Percentiles rank a stretch among this genome's conserved stretches.
These are phyloP conservation scores for Colletotrichum lentis DNA, from an alignment of 2,329 filamentous ascomycete species.

Conservation along the genomic window DNA sequence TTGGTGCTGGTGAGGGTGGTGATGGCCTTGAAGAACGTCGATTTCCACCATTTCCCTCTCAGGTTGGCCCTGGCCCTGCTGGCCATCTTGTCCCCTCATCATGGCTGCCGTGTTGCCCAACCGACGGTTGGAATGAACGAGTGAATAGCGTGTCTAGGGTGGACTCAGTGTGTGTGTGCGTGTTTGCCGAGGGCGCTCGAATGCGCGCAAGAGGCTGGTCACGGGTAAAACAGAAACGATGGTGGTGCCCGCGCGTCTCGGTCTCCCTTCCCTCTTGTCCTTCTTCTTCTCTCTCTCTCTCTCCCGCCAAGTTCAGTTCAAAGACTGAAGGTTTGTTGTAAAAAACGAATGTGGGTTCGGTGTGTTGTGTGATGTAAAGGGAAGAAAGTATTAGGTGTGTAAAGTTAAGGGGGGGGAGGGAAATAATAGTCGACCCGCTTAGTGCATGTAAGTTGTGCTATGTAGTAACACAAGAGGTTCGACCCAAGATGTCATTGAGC, in stretches of 20 bases:
- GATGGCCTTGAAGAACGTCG: constrained; percentile 43
- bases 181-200: background rate
- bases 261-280: constrained; percentile 19
- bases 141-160: constrained; percentile 30
- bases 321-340: constrained; percentile 11
- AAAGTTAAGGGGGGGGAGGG: no score
- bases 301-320: constrained; percentile 6
- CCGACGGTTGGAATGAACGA: constrained; percentile 36
- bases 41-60: constrained; percentile 50
- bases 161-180: constrained; percentile 4
- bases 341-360: constrained; percentile 30
- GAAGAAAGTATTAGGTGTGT: constrained; percentile 8
- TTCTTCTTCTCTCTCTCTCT: constrained; percentile 19
- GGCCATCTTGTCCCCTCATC: constrained; percentile 39
- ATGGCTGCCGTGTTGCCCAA: constrained; percentile 36
- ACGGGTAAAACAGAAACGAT: constrained; percentile 30
- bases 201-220: constrained; percentile 14
- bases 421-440: constrained; percentile 25
- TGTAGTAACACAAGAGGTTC: constrained; percentile 19
- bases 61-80: constrained; percentile 43
- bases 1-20: constrained; percentile 35
- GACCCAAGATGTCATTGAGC: constrained; percentile 31
- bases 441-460: constrained; percentile 3
- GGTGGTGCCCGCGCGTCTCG: constrained; percentile 18
- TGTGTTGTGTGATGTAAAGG: constrained; percentile 9